Percentiles rank a stretch among this genome's conserved stretches.
These are phyloP conservation scores for Friedmanniomyces simplex DNA, from an alignment of 495 filamentous ascomycete species.

Conservation along the genomic window DNA sequence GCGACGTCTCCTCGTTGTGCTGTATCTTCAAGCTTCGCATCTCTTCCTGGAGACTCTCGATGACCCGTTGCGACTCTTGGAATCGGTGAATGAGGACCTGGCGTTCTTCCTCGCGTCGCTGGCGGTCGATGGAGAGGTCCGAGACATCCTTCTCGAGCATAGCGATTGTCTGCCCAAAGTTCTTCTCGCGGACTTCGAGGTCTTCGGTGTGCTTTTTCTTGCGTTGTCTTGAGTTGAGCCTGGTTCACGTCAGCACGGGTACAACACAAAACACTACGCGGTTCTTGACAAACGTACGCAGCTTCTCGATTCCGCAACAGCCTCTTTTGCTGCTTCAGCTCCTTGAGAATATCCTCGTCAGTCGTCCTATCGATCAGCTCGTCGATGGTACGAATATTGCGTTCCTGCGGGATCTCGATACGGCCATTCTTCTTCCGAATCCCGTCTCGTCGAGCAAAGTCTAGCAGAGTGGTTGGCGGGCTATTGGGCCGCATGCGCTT, in stretches of 20 bases:
- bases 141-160: constrained; percentile 69
- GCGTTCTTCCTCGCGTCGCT: constrained; percentile 2
- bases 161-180: constrained; percentile 61
- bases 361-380: constrained; percentile 75
- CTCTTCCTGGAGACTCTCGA: constrained; percentile 67
- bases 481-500: constrained; percentile 62
- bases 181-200: constrained; percentile 93
- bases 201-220: constrained; percentile 99
- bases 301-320: constrained; percentile 90
- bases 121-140: constrained; percentile 23
- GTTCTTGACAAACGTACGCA: constrained; percentile 57
- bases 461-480: constrained; percentile 69
- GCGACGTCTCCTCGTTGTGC: constrained; percentile 88
- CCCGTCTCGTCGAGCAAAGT: constrained; percentile 67
- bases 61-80: constrained; percentile 46
- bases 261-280: background rate
- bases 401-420: constrained; percentile 92
- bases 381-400: constrained; percentile 91
- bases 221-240: constrained; percentile 88
- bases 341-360: constrained; percentile 92
- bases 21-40: constrained; percentile 82
- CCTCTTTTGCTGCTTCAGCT: constrained; percentile 96
- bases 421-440: constrained; percentile 99
- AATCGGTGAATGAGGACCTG: constrained; percentile 5
- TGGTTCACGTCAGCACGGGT: constrained; percentile 32